A percentile compares a stretch with the other conserved stretches of the same genome.
These are phyloP conservation scores for Cymbidium sinense DNA, from an alignment of 106 monocot species.

Conservation along the genomic window DNA sequence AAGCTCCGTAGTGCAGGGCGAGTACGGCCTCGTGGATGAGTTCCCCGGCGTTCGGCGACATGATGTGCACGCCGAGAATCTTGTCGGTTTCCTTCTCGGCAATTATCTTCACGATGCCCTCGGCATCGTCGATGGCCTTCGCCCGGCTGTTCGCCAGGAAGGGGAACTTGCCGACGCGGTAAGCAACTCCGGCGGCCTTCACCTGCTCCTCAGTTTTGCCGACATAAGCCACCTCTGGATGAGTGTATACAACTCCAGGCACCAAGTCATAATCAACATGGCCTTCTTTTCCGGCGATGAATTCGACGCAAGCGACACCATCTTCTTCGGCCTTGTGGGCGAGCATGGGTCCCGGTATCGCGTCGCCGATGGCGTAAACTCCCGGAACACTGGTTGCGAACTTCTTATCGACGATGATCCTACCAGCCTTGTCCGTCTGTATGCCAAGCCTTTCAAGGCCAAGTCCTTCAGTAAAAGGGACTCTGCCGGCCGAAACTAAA, in stretches of 20 bases:
- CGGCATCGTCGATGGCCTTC: conserved; percentile 96
- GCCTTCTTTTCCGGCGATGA: conserved; percentile 79
- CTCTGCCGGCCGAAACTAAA: conserved; percentile 76
- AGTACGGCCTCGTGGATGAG: conserved; percentile 87
- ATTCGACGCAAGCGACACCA: conserved; percentile 88
- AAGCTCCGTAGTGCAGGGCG: conserved; percentile 88
- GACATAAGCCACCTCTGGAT: conserved; percentile 20
- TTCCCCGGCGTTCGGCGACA: conserved; percentile 88
- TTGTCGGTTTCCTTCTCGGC: conserved; percentile 89
- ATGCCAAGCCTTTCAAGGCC: conserved; percentile 70
- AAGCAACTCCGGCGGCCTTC: conserved; percentile 53
- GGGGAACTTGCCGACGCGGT: conserved; percentile 88
- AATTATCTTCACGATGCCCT: conserved; percentile 82
- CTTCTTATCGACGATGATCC: conserved; percentile 65
- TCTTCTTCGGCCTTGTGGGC: conserved; percentile 98
- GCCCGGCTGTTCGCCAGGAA: conserved; percentile 91
- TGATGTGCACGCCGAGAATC: conserved; percentile 88
- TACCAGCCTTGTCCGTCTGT: conserved; percentile 70
- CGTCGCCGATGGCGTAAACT: conserved; percentile 90
- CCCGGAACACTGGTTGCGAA: conserved; percentile 63
- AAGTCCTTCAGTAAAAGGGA: conserved; percentile 60
- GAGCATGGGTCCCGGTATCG: conserved; percentile 90
- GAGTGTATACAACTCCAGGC: conserved; percentile 90
- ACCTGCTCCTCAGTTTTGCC: conserved; percentile 95
- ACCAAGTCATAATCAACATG: conserved; percentile 91